These are phyloP conservation scores for Cercospora canescens DNA, from an alignment of 2,329 filamentous ascomycete species.

Conservation along the genomic window DNA sequence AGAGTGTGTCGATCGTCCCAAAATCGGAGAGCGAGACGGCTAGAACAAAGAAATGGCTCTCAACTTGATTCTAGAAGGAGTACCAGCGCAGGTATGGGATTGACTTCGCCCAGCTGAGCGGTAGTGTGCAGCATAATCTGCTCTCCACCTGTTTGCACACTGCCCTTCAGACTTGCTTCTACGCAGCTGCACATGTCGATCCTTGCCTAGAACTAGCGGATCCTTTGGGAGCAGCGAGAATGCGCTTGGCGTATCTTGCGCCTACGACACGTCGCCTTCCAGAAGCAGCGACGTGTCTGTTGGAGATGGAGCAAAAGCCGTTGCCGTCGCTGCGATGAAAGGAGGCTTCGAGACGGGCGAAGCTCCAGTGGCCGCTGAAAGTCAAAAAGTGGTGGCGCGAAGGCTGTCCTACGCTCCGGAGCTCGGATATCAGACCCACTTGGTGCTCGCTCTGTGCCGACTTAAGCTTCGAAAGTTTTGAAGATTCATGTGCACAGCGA, in stretches of 20 bases:
- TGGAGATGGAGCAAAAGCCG: not conserved
- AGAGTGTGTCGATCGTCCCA: not conserved
- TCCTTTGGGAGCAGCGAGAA: not conserved
- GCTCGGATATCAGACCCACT: not conserved
- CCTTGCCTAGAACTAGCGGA: not conserved
- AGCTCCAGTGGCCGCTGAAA: not conserved
- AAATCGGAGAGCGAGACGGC: not conserved
- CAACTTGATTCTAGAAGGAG: not conserved
- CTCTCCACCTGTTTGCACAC: not conserved
- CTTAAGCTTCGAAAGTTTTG: slow-evolving; percentile 8
- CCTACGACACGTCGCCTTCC: not conserved
- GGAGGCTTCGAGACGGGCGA: not conserved
- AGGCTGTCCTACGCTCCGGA: too few species aligned
- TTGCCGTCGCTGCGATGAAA: not conserved
- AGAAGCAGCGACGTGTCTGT: not conserved
- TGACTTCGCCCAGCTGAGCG: not conserved
- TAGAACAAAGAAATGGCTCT: not conserved
- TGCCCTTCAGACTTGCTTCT: not conserved
- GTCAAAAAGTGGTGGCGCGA: not conserved
- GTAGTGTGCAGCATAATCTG: not conserved
- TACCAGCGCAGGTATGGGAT: not conserved
- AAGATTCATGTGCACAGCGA: slow-evolving; percentile 12
- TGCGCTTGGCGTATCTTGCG: not conserved
- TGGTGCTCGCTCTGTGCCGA: not conserved
- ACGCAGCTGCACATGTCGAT: slow-evolving; percentile 1